Conservation (phyloP, 2,329 filamentous ascomycete genomes). For the Xylariomycetidae sp. region DNA sequence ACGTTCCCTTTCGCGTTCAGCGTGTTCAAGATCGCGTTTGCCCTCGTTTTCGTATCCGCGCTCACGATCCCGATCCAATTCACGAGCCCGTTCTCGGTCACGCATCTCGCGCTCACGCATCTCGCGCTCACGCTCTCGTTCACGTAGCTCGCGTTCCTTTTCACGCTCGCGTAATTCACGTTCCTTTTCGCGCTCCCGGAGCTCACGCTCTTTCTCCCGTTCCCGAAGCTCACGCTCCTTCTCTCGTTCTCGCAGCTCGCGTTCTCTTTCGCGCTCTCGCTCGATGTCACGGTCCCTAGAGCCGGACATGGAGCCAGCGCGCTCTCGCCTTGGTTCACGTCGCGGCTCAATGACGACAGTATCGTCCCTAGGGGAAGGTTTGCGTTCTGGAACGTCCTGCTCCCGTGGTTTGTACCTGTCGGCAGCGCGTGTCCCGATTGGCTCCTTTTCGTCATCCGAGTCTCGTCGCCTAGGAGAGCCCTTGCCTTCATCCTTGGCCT, state of each 20-base stretch:
- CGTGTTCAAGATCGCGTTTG: too few species aligned
- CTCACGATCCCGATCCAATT: conserved; percentile 16
- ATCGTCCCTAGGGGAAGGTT: conserved; percentile 18
- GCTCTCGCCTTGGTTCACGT: conserved; percentile 19
- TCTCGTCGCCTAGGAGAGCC: conserved; percentile 25
- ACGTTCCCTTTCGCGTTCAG: too few species aligned
- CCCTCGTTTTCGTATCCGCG: too few species aligned
- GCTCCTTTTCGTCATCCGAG: conserved; percentile 21
- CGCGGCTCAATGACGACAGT: conserved; percentile 17
- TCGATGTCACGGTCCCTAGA: conserved; percentile 18
- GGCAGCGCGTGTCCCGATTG: conserved; percentile 14
- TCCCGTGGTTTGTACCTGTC: conserved; percentile 28
- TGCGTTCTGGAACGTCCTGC: conserved; percentile 17
- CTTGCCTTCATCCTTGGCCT: conserved; percentile 30
- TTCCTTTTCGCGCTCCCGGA: conserved; percentile 6
- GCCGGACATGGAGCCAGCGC: conserved; percentile 12
- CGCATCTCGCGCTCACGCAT: conserved; percentile 8
- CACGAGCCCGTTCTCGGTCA: conserved; percentile 17
- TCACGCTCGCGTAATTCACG: conserved; percentile 12
- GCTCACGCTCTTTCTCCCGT: conserved; percentile 10
- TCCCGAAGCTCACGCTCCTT: conserved; percentile 8
- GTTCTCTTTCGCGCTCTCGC: conserved; percentile 14
- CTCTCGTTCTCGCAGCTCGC: conserved; percentile 15
- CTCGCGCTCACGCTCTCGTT: conserved; percentile 11
- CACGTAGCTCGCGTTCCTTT: conserved; percentile 11